Conservation (phyloP, 202 grass and related monocot genomes). For the Tripidium arundinaceum region DNA sequence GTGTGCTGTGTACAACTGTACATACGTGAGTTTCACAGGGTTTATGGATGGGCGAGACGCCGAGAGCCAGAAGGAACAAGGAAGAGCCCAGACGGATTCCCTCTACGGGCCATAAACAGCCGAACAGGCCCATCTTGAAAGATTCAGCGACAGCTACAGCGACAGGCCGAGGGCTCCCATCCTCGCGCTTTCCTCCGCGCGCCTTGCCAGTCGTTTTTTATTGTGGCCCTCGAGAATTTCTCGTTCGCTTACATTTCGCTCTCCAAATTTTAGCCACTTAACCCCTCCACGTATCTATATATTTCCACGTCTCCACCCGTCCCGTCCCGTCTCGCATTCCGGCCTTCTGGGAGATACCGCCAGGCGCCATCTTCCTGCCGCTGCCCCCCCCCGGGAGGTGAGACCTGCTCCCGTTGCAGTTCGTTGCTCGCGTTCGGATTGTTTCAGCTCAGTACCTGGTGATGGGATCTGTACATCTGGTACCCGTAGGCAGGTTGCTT, state of each 20-base stretch:
- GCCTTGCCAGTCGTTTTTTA: constrained; percentile 32
- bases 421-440: background rate
- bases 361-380: background rate
- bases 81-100: background rate
- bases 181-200: constrained; percentile 1
- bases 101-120: background rate
- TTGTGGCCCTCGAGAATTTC: constrained; percentile 21
- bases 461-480: background rate
- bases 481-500: background rate
- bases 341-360: background rate
- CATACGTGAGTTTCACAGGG: too few species aligned
- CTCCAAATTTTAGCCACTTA: constrained; percentile 21
- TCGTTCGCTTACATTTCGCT: too few species aligned
- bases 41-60: too few species aligned
- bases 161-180: constrained; percentile 13
- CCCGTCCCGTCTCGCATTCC: background rate
- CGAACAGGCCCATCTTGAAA: background rate
- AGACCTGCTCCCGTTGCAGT: background rate
- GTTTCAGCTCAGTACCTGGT: background rate
- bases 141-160: constrained; percentile 2
- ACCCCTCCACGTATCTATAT: constrained; percentile 28
- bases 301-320: constrained; percentile 14
- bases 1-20: too few species aligned
- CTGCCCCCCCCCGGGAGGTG: background rate
- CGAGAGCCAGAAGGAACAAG: too few species aligned